phyloP scores from a whole-genome alignment of 345 rosid genomes.

The Geranium rotundifolium region DNA sequence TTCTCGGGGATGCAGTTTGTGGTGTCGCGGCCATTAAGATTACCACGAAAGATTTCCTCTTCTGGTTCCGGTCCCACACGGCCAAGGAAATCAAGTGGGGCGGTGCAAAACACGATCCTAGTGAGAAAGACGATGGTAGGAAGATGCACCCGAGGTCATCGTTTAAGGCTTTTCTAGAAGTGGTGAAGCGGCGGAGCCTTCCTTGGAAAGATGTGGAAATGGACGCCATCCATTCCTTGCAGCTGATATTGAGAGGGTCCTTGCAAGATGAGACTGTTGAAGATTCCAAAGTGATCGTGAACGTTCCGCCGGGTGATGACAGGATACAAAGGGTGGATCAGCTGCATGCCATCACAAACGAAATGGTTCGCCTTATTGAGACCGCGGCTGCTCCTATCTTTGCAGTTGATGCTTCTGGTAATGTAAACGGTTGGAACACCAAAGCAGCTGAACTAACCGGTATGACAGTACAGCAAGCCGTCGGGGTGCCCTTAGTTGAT shows the following conservation, averaged over 20 bases:
- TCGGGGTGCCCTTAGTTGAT: conserved; percentile 47
- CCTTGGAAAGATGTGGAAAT: conserved; percentile 83
- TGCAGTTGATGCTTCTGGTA: conserved; percentile 62
- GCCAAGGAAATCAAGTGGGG: conserved; percentile 86
- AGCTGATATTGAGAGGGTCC: conserved; percentile 64
- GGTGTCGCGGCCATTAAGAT: conserved; percentile 66
- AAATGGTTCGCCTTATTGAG: conserved; percentile 81
- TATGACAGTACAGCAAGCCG: conserved; percentile 54
- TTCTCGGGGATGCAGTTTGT: conserved; percentile 55
- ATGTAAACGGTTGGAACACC: conserved; percentile 70
- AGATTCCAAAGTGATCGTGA: conserved; percentile 35
- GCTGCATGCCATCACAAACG: conserved; percentile 41
- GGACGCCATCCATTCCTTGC: conserved; percentile 83
- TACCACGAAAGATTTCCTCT: conserved; percentile 52
- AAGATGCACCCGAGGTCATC: conserved; percentile 83
- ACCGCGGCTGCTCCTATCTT: conserved; percentile 80
- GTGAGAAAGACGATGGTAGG: conserved; percentile 53
- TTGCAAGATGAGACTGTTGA: conserved; percentile 39
- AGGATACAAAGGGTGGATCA: conserved; percentile 52
- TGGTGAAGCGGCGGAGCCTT: conserved; percentile 53
- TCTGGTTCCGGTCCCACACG: conserved; percentile 78
- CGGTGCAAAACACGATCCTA: conserved; percentile 73
- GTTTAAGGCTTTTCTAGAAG: conserved; percentile 77
- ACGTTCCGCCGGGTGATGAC: conserved; percentile 30
- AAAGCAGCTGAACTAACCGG: conserved; percentile 75